Evolutionary conservation across 345 rosid species (phyloP).

Genomic region (Brassica rapa): DNA sequence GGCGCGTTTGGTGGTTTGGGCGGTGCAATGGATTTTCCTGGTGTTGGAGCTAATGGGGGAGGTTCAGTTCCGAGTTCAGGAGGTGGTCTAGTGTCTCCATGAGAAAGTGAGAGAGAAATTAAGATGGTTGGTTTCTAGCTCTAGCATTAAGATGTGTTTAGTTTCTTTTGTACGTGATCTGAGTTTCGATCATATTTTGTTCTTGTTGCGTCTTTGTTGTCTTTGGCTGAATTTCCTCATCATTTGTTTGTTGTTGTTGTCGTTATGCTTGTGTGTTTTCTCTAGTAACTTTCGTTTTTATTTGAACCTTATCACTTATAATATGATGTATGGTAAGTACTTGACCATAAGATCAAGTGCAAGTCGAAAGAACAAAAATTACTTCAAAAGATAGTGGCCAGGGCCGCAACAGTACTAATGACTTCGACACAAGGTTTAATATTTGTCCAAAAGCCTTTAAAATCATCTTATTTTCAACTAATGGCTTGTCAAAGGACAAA

Average conservation of each 20-base stretch:
- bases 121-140: constrained; percentile 5
- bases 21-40: constrained; percentile 32
- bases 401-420: not conserved
- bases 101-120: not conserved
- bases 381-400: not conserved
- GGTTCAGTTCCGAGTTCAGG: constrained; percentile 30
- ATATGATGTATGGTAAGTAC: not conserved
- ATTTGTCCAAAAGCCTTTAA: not conserved
- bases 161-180: constrained; percentile 7
- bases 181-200: not conserved
- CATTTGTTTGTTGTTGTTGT: not conserved
- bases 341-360: no score
- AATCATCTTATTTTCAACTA: not conserved
- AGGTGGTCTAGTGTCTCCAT: constrained; percentile 29
- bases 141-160: not conserved
- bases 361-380: no score
- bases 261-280: constrained; percentile 7
- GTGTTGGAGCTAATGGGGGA: constrained; percentile 16
- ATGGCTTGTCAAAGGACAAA: not conserved
- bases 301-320: not conserved
- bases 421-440: not conserved
- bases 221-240: not conserved
- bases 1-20: constrained; percentile 38
- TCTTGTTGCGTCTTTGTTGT: not conserved
- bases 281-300: not conserved